Evolutionary conservation across 179 eudicot species (phyloP).

Genomic region (Sideroxylon spinosum): DNA sequence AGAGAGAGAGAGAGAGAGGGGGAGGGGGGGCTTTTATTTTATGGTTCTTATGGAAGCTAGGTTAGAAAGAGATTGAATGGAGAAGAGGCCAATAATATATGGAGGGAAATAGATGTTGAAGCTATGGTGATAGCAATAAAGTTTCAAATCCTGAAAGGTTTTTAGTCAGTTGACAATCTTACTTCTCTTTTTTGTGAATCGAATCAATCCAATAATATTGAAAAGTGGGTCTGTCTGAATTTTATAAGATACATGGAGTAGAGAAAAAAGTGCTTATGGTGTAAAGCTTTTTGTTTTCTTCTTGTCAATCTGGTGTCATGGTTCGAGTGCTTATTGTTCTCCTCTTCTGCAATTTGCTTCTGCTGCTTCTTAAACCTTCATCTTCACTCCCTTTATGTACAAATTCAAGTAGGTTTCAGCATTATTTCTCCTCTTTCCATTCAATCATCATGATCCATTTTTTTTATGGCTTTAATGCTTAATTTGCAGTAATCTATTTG

Average conservation of each 20-base stretch:
- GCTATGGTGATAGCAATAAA: neutral
- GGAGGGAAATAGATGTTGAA: neutral
- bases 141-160: neutral
- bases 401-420: constrained; percentile 56
- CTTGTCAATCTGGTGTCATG: constrained; percentile 30
- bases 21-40: constrained; percentile 6
- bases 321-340: constrained; percentile 23
- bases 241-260: constrained; percentile 8
- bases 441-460: neutral
- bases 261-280: constrained; percentile 12
- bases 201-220: neutral
- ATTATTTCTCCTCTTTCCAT: neutral
- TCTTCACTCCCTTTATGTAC: constrained; percentile 53
- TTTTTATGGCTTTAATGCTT: constrained; percentile 2
- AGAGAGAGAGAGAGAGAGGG: neutral
- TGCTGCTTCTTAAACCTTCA: constrained; percentile 39
- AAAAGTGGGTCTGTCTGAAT: neutral
- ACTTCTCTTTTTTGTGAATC: neutral
- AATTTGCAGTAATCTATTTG: neutral
- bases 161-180: neutral
- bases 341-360: constrained; percentile 36
- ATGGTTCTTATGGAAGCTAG: neutral
- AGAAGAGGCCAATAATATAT: neutral
- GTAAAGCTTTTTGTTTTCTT: constrained; percentile 13
- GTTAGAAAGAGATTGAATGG: neutral